Base-by-base conservation (phyloP, 1,139 yeast genomes). In the Suhomyces coccinellae region DNA sequence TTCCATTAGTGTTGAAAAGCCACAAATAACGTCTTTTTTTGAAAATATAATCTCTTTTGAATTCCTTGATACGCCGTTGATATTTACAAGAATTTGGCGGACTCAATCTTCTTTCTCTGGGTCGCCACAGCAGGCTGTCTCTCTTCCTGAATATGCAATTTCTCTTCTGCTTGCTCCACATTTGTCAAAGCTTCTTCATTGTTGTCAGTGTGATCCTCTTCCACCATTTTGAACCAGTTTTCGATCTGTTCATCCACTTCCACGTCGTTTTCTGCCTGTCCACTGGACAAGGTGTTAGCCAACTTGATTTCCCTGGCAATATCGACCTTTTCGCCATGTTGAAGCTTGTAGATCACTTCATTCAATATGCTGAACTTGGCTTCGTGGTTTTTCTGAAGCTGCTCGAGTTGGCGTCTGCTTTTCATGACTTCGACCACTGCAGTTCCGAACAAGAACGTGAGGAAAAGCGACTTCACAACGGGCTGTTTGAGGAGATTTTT, bases 161-260 rank as follows among this genome's bases (percentile, higher is more conserved):
- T 16, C 40, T 30, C 14, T 16, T 12, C 16, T n/a, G 9, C 10
- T 22, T 11, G 12, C 16, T 4, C 8, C 13, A 11, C 33, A 3
- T 4, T 13, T 9, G 11, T 13, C 9, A 16, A 26, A 4, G 15
- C 12, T 20, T 24, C 15, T 29, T 43, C 38, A 11, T 14, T 32
- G 6, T 16, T 27, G 33, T 32, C 40, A 27, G n/a, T 9, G 10
- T 17, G 35, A 11, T 52, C 56, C n/a, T 59, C 64, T 11, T 67
- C 72, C 0, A 63, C 59, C 55, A 66, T 49, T 43, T 61, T 64
- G 42, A 73, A 59, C 45, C 73, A 65, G 36, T 62, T 57, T 45
- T 73, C 74, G 45, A 74, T 56, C 49, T 63, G 66, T 32, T 71
- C 67, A 52, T 74, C 79, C 30, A 73, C 54, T 42, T 73, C 75